A percentile compares a stretch with the other conserved stretches of the same genome.
phyloP scores from a whole-genome alignment of 805 yeast genomes.

The Soucietia sequanensis region DNA sequence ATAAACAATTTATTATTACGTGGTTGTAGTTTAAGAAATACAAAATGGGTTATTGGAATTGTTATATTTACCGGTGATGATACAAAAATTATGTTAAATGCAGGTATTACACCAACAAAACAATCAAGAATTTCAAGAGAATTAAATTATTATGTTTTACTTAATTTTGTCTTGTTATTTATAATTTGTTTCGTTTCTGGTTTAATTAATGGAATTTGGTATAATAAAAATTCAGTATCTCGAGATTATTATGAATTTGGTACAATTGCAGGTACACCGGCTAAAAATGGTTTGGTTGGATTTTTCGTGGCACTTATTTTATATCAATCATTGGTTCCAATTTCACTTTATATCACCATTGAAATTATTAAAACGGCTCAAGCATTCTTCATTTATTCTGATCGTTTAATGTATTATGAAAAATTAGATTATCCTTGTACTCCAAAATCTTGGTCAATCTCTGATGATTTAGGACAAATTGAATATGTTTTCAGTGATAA shows the following conservation, averaged over 20 bases:
- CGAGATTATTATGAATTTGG: constrained; percentile 69
- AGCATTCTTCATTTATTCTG: constrained; percentile 77
- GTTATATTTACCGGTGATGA: constrained; percentile 78
- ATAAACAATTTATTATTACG: constrained; percentile 68
- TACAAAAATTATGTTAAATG: constrained; percentile 76
- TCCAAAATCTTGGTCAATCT: constrained; percentile 82
- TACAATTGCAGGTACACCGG: constrained; percentile 63
- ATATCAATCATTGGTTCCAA: constrained; percentile 79
- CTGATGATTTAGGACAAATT: constrained; percentile 84
- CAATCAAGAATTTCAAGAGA: constrained; percentile 72
- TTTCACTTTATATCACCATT: constrained; percentile 76
- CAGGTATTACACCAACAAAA: constrained; percentile 79
- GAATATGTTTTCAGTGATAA: constrained; percentile 84
- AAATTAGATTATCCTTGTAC: constrained; percentile 76
- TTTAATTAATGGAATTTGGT: constrained; percentile 66
- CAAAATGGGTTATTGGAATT: constrained; percentile 79
- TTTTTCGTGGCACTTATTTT: constrained; percentile 76
- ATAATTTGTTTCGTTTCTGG: constrained; percentile 69
- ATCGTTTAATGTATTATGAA: constrained; percentile 67
- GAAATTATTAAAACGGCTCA: constrained; percentile 83
- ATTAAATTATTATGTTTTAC: constrained; percentile 63
- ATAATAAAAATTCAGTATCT: constrained; percentile 46
- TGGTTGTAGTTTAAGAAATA: constrained; percentile 77
- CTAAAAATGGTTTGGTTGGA: constrained; percentile 65
- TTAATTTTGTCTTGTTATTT: constrained; percentile 66